These are phyloP conservation scores for Salix caprea DNA, from an alignment of 345 rosid genomes.

Conservation along the genomic window DNA sequence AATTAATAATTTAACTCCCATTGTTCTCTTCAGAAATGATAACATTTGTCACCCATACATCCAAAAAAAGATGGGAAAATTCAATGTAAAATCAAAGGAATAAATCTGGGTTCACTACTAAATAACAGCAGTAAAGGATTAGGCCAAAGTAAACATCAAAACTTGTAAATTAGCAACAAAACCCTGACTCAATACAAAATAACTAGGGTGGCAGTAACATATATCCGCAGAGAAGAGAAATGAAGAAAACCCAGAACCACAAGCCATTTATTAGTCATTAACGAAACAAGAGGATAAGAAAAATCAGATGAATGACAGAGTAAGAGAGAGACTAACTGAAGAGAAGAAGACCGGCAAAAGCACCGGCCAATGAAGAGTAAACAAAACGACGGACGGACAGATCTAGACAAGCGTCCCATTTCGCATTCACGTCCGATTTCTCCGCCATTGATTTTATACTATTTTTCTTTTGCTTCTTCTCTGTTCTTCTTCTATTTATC, in stretches of 20 bases:
- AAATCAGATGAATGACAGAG: background rate
- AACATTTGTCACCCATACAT: background rate
- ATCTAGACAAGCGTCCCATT: slow-evolving; percentile 92
- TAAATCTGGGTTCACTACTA: background rate
- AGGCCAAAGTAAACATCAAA: background rate
- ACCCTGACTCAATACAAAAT: background rate
- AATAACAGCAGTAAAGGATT: background rate
- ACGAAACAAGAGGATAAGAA: background rate
- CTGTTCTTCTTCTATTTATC: too few species aligned
- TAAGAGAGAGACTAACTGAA: slow-evolving; percentile 52
- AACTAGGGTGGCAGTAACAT: background rate
- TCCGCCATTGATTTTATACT: slow-evolving; percentile 9
- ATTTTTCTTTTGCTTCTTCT: background rate
- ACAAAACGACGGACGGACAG: slow-evolving; percentile 75
- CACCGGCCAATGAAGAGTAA: slow-evolving; percentile 81
- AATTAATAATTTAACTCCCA: background rate
- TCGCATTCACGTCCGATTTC: slow-evolving; percentile 37
- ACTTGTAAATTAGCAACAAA: background rate
- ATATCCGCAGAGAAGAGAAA: background rate
- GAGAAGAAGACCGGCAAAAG: slow-evolving; percentile 74
- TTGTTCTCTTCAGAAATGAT: background rate
- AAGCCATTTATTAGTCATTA: background rate
- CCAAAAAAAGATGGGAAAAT: background rate
- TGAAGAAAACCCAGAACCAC: too few species aligned
- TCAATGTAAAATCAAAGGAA: background rate